Conservation (phyloP, 2,329 filamentous ascomycete species). For the Pseudogymnoascus destructans region DNA sequence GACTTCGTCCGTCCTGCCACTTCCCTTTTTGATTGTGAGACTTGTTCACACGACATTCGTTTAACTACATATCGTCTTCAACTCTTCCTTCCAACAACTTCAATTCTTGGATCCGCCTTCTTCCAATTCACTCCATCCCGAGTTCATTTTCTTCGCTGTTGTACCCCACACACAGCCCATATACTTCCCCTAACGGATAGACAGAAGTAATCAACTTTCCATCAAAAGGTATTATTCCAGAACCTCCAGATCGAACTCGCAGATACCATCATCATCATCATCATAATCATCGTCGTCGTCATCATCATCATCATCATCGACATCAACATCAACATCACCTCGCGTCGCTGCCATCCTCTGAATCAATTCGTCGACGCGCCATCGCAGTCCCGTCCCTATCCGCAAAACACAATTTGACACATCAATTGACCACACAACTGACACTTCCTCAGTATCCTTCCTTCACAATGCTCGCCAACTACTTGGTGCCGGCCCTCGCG, state of each 20-base stretch:
- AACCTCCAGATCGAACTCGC: neutral
- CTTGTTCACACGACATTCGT: neutral
- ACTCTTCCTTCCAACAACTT: neutral
- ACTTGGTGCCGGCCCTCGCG: slow-evolving; percentile 34
- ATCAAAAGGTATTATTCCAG: neutral
- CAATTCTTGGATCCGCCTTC: neutral
- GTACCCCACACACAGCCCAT: neutral
- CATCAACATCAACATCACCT: neutral
- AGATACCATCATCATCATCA: neutral
- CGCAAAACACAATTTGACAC: slow-evolving; percentile 9
- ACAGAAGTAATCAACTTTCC: slow-evolving; percentile 6
- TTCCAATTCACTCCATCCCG: neutral
- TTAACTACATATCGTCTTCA: neutral
- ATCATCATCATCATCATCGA: neutral
- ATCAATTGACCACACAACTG: slow-evolving; percentile 5
- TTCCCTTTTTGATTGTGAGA: neutral
- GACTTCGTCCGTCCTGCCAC: neutral
- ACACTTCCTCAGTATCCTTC: slow-evolving; percentile 16
- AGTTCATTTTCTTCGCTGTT: slow-evolving; percentile 2
- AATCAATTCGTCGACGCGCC: slow-evolving; percentile 1
- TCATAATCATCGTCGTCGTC: neutral
- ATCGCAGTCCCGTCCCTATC: neutral
- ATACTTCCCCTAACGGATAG: neutral
- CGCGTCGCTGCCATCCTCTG: neutral
- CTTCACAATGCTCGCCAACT: slow-evolving; percentile 35